Percentiles rank a stretch among this genome's conserved stretches.
phyloP scores from a whole-genome alignment of 768 basidiomycete genomes.

The Amanita pallidorosea region DNA sequence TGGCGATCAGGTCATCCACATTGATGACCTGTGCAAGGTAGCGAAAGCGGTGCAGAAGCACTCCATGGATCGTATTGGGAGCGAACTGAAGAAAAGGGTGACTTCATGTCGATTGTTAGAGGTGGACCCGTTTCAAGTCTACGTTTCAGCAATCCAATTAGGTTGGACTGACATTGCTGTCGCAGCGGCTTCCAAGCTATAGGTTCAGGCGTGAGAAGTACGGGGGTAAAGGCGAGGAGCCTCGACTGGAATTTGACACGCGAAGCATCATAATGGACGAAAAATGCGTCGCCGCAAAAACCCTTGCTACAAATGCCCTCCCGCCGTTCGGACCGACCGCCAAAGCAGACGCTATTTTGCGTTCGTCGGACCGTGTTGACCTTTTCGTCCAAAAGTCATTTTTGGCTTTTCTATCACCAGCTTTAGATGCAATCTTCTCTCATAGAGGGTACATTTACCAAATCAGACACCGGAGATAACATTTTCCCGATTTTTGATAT shows the following conservation, averaged over 20 bases:
- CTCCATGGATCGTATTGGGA: constrained; percentile 1
- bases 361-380: constrained; percentile 18
- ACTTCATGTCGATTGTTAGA: background rate
- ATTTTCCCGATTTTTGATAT: constrained; percentile 1
- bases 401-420: constrained; percentile 18
- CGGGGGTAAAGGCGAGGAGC: background rate
- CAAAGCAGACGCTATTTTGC: constrained; percentile 15
- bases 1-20: background rate
- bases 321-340: background rate
- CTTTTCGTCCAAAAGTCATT: constrained; percentile 18
- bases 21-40: background rate
- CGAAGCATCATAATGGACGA: background rate
- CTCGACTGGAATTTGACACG: background rate
- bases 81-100: background rate
- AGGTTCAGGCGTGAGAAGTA: background rate
- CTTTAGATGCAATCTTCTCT: constrained; percentile 18
- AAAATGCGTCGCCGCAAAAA: too few relatives aligned
- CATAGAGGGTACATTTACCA: background rate
- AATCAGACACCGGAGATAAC: background rate
- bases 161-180: background rate
- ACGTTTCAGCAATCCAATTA: background rate
- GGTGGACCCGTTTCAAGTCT: background rate
- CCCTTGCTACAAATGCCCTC: background rate
- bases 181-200: background rate
- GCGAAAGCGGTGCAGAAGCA: background rate